These are phyloP conservation scores for Sclerotinia trifoliorum DNA, from an alignment of 2,329 filamentous ascomycete genomes.

Conservation along the genomic window DNA sequence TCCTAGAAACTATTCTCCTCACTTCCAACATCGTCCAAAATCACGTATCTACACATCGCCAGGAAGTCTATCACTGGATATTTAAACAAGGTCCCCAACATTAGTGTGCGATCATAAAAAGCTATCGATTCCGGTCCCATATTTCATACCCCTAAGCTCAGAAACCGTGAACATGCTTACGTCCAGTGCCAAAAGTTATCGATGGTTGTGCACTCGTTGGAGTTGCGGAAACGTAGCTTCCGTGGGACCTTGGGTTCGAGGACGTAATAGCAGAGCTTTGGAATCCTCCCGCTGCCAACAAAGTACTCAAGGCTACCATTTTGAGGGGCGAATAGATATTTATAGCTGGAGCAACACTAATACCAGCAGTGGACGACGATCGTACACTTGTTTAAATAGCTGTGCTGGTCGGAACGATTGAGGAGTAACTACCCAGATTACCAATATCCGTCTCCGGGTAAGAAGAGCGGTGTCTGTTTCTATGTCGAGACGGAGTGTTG, in stretches of 20 bases:
- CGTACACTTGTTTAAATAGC: background rate
- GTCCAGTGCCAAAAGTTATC: background rate
- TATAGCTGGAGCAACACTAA: background rate
- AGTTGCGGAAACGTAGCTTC: background rate
- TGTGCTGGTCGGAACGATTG: background rate
- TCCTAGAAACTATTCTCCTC: background rate
- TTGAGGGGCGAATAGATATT: background rate
- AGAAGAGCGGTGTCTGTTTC: background rate
- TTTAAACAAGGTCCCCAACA: background rate
- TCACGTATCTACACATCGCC: background rate
- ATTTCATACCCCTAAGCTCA: background rate
- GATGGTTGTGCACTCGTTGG: background rate
- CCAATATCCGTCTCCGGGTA: background rate
- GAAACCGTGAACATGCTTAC: background rate
- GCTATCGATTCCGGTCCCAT: no score
- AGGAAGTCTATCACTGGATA: background rate
- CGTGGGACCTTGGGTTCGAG: background rate
- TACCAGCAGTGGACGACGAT: background rate
- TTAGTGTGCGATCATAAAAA: background rate
- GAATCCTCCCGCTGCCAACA: background rate
- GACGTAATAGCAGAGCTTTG: background rate
- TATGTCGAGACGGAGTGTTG: background rate
- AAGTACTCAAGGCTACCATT: background rate
- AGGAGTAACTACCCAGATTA: background rate
- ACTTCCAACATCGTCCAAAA: background rate